Conservation (phyloP, 345 rosid species). For the Cardamine resedifolia region DNA sequence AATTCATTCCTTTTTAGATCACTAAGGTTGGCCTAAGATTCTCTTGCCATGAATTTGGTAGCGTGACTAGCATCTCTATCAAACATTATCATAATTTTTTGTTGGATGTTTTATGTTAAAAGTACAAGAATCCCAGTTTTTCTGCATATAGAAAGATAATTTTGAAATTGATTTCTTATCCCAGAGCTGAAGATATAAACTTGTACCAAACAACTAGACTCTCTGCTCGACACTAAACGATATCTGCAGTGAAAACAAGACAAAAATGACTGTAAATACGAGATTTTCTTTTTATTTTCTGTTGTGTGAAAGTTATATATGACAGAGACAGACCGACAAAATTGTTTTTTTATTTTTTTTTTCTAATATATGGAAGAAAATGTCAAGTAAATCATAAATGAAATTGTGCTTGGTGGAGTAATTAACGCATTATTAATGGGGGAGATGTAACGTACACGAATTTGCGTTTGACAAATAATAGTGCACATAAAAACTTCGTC, state of each 20-base stretch:
- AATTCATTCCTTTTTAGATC: background rate
- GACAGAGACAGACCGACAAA: no score
- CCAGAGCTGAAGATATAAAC: background rate
- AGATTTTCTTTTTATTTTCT: no score
- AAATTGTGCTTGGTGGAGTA: slow-evolving; percentile 23
- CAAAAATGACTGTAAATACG: no score
- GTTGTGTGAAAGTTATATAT: no score
- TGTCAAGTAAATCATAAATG: slow-evolving; percentile 14
- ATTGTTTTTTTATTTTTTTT: background rate
- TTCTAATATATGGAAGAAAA: background rate
- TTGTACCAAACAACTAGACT: background rate
- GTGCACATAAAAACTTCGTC: slow-evolving; percentile 21
- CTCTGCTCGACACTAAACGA: no score
- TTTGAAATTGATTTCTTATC: background rate
- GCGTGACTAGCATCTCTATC: background rate
- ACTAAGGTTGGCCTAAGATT: background rate
- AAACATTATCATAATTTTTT: background rate
- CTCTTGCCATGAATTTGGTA: background rate
- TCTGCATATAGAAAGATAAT: background rate
- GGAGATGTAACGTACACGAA: slow-evolving; percentile 37
- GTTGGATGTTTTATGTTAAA: background rate
- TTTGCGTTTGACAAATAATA: slow-evolving; percentile 16
- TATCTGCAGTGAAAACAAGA: no score
- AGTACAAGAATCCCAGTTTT: background rate
- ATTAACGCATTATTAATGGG: slow-evolving; percentile 32